phyloP scores from a whole-genome alignment of 495 filamentous ascomycete species.

The Aspergillus heteromorphus region DNA sequence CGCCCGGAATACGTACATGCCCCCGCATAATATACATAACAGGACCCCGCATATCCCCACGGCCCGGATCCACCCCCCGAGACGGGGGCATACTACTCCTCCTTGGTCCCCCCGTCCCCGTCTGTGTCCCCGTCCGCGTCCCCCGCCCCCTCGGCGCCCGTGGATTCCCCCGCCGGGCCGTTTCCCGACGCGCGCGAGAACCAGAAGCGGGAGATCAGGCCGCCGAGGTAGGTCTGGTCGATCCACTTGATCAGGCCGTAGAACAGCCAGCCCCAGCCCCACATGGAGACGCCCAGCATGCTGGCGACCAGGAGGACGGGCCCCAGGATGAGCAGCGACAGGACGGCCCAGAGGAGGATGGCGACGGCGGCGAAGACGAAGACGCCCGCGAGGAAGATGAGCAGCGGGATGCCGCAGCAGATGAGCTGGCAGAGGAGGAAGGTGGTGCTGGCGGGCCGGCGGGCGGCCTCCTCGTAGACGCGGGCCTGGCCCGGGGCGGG shows the following conservation, averaged over 20 bases:
- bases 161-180: background rate
- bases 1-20: too few relatives aligned
- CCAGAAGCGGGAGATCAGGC: conserved; percentile 29
- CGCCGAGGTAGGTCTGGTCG: conserved; percentile 31
- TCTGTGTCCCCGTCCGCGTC: background rate
- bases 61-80: too few relatives aligned
- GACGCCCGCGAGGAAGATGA: conserved; percentile 32
- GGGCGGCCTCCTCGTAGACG: conserved; percentile 27
- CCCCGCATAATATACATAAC: too few relatives aligned
- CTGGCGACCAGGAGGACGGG: conserved; percentile 33
- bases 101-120: too few relatives aligned
- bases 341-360: conserved; percentile 28
- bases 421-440: conserved; percentile 35
- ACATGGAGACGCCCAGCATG: conserved; percentile 33
- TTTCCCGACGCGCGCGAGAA: conserved; percentile 11
- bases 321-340: conserved; percentile 33
- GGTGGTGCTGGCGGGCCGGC: conserved; percentile 27
- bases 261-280: conserved; percentile 40
- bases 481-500: conserved; percentile 26
- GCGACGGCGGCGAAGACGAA: conserved; percentile 33
- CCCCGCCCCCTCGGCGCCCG: background rate
- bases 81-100: too few relatives aligned
- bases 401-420: conserved; percentile 33
- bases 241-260: conserved; percentile 34
- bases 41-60: too few relatives aligned